A percentile compares a stretch with the other conserved stretches of the same genome.
phyloP scores from a whole-genome alignment of 768 basidiomycete species.

The Leccinum obscurum region DNA sequence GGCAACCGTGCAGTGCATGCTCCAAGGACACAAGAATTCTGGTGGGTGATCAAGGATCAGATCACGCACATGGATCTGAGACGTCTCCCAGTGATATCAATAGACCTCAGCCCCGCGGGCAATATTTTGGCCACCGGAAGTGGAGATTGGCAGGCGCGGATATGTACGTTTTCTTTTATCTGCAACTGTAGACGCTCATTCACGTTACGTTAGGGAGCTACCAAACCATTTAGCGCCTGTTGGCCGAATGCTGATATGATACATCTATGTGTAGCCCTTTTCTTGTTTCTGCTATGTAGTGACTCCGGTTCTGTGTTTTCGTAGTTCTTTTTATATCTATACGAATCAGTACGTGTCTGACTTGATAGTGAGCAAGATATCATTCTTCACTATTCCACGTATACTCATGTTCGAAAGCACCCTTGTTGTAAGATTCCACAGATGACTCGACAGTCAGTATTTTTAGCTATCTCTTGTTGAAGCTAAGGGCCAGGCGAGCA shows the following conservation, averaged over 20 bases:
- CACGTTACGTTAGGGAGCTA: slow-evolving; percentile 28
- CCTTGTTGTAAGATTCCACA: slow-evolving; percentile 2
- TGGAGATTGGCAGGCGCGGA: slow-evolving; percentile 70
- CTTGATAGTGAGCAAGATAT: slow-evolving; percentile 10
- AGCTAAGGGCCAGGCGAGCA: neutral
- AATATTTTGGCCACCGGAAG: slow-evolving; percentile 67
- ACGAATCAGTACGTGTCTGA: slow-evolving; percentile 12
- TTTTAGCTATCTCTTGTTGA: neutral
- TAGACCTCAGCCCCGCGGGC: slow-evolving; percentile 64
- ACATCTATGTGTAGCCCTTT: slow-evolving; percentile 28
- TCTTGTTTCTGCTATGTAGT: slow-evolving; percentile 31
- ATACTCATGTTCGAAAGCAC: slow-evolving; percentile 5
- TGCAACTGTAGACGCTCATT: slow-evolving; percentile 4
- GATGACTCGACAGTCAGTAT: neutral
- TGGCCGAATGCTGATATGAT: slow-evolving; percentile 13
- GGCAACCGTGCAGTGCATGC: slow-evolving; percentile 85
- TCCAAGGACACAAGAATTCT: slow-evolving; percentile 76
- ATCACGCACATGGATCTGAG: slow-evolving; percentile 9
- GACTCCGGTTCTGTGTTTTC: slow-evolving; percentile 11
- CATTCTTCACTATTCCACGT: slow-evolving; percentile 7
- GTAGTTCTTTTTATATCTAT: slow-evolving; percentile 25
- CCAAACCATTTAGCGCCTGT: slow-evolving; percentile 26
- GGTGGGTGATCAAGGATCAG: slow-evolving; percentile 39
- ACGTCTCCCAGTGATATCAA: slow-evolving; percentile 57
- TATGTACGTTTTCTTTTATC: slow-evolving; percentile 46